Percentiles rank a stretch among this genome's conserved stretches.
Evolutionary conservation across 805 yeast genomes (phyloP).

Genomic region (Yamadazyma sp.): DNA sequence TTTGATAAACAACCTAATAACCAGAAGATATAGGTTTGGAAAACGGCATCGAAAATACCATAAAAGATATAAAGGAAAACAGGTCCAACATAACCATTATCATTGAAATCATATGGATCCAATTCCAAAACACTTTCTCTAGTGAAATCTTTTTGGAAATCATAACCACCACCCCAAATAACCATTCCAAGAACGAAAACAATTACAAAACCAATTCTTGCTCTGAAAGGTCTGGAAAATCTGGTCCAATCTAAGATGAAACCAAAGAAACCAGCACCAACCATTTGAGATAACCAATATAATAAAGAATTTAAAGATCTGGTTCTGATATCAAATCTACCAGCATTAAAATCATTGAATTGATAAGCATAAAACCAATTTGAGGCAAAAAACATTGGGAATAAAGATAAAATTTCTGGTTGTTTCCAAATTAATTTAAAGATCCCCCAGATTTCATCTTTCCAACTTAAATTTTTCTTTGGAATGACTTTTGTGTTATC

Average conservation of each 20-base stretch:
- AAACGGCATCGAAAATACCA: slow-evolving; percentile 58
- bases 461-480: slow-evolving; percentile 44
- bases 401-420: slow-evolving; percentile 45
- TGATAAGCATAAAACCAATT: slow-evolving; percentile 69
- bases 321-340: slow-evolving; percentile 55
- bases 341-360: slow-evolving; percentile 55
- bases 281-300: slow-evolving; percentile 60
- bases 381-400: slow-evolving; percentile 63
- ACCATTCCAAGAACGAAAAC: slow-evolving; percentile 40
- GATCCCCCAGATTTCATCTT: slow-evolving; percentile 34
- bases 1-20: slow-evolving; percentile 57
- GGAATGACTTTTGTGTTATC: slow-evolving; percentile 50
- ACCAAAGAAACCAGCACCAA: slow-evolving; percentile 54
- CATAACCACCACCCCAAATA: slow-evolving; percentile 60
- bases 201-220: slow-evolving; percentile 42
- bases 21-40: slow-evolving; percentile 59
- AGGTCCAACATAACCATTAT: slow-evolving; percentile 51
- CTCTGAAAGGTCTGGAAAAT: slow-evolving; percentile 44
- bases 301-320: slow-evolving; percentile 59
- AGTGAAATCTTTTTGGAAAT: slow-evolving; percentile 42
- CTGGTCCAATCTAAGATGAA: slow-evolving; percentile 42
- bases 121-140: slow-evolving; percentile 24
- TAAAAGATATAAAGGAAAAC: slow-evolving; percentile 61
- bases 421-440: slow-evolving; percentile 7
- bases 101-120: slow-evolving; percentile 44